Evolutionary conservation across 2,329 filamentous ascomycete species (phyloP).

Genomic region (Dactylonectria estremocensis): DNA sequence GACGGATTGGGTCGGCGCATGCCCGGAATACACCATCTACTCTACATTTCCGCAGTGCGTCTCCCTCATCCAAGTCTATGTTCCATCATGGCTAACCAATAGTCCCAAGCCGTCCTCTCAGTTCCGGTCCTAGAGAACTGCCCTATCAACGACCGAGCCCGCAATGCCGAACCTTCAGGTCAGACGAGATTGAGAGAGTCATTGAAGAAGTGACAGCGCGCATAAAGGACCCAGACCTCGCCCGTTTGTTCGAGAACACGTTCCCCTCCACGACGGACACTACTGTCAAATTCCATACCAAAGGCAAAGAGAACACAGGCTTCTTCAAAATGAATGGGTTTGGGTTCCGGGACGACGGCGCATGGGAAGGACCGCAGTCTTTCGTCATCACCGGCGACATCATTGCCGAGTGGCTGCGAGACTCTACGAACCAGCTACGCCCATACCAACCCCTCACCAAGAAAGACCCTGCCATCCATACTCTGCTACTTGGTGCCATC

Average conservation of each 20-base stretch:
- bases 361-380: conserved; percentile 89
- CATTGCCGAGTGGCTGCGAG: conserved; percentile 91
- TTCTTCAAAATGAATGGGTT: conserved; percentile 55
- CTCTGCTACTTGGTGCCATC: conserved; percentile 90
- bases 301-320: conserved; percentile 64
- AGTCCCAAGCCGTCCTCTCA: conserved; percentile 78
- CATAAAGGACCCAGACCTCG: conserved; percentile 89
- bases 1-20: conserved; percentile 49
- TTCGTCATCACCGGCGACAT: conserved; percentile 97
- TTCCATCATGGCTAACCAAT: conserved; percentile 23
- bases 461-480: conserved; percentile 83
- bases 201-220: conserved; percentile 85
- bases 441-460: conserved; percentile 91
- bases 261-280: conserved; percentile 91
- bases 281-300: conserved; percentile 88
- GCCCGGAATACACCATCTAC: conserved; percentile 60
- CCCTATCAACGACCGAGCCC: conserved; percentile 88
- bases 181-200: conserved; percentile 87
- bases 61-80: not conserved
- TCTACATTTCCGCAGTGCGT: conserved; percentile 58
- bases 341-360: conserved; percentile 63
- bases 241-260: conserved; percentile 93
- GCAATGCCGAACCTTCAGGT: conserved; percentile 91
- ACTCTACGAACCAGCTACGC: conserved; percentile 93
- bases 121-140: conserved; percentile 82